phyloP scores from a whole-genome alignment of 202 grass and related monocot genomes.

The Zizania palustris region DNA sequence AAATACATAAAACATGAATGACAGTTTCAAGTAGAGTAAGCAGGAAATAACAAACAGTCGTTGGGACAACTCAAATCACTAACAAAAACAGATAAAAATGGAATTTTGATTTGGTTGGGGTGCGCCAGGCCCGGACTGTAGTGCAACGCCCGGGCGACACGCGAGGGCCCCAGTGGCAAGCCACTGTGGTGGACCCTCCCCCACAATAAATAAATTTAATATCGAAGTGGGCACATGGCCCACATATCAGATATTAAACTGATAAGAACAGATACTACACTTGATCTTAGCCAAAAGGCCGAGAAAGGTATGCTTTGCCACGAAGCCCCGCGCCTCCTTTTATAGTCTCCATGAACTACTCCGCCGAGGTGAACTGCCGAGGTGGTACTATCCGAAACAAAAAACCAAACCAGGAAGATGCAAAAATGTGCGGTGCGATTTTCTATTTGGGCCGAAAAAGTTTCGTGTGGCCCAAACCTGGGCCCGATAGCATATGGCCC shows the following conservation, averaged over 20 bases:
- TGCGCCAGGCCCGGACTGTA: conserved; percentile 39
- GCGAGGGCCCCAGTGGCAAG: conserved; percentile 37
- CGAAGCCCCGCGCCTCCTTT: background rate
- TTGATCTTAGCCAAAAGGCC: conserved; percentile 90
- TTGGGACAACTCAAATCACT: too few species aligned
- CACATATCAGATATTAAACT: conserved; percentile 84
- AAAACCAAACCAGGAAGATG: too few species aligned
- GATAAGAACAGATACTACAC: conserved; percentile 60
- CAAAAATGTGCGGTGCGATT: background rate
- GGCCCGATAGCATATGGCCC: too few species aligned
- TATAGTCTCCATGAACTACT: background rate
- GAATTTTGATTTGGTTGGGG: conserved; percentile 37
- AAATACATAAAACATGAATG: too few species aligned
- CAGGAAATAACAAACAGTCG: too few species aligned
- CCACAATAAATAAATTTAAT: conserved; percentile 69
- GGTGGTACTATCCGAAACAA: conserved; percentile 10
- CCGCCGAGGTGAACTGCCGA: background rate
- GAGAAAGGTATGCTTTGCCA: conserved; percentile 48
- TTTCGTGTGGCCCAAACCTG: background rate
- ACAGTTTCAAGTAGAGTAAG: too few species aligned
- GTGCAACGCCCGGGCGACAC: conserved; percentile 46
- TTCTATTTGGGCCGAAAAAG: background rate
- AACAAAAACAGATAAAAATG: too few species aligned
- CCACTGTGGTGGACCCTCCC: conserved; percentile 9
- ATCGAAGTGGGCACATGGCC: conserved; percentile 48